Base-by-base conservation (phyloP, 1,139 yeast genomes). In the Candida tropicalis region DNA sequence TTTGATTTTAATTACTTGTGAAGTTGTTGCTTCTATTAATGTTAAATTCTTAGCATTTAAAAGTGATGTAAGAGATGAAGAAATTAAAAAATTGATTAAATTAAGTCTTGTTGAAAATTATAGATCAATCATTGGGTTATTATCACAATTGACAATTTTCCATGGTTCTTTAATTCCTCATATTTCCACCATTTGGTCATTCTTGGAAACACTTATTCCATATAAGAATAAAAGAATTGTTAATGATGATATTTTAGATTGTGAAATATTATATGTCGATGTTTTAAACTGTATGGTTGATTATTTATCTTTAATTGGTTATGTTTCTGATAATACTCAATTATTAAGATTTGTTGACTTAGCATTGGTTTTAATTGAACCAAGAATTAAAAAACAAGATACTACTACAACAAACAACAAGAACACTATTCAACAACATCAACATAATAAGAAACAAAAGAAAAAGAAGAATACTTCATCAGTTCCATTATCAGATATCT, bases 401-500 rank as follows among this genome's bases (percentile, higher is more conserved):
- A 4, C 22, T 9, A 5, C 24, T 7, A 5, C 38, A 9, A 5
- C 32, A 11, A 11, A 35, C 40, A 22, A 18, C 31, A 12, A 13
- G 37, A 12, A n/a, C 22, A 27, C n/a, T 6, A 25, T 6, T 16
- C 38, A 20, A 18, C 32, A 18, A 22, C 24, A 9, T 37, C 37
- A 27, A 33, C 39, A 31, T 10, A 40, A 33, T 4, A 58, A 59
- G 40, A 63, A 61, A 24, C 57, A 65, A 40, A 70, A 70, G 49
- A 73, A 72, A 55, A 75, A 69, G 57, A 79, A 73, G 55, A 69
- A 65, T 40, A 62, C 60, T 37, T 66, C 68, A 18, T 54, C 75
- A 0, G 73, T 74, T 22, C 78, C 84, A 3, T 63, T 85, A 51
- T 79, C 95, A 3, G 96, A 88, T 65, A 65, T 85, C 34, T 70